phyloP scores from a whole-genome alignment of 768 basidiomycete species.

The Xerocomus potaroensis region DNA sequence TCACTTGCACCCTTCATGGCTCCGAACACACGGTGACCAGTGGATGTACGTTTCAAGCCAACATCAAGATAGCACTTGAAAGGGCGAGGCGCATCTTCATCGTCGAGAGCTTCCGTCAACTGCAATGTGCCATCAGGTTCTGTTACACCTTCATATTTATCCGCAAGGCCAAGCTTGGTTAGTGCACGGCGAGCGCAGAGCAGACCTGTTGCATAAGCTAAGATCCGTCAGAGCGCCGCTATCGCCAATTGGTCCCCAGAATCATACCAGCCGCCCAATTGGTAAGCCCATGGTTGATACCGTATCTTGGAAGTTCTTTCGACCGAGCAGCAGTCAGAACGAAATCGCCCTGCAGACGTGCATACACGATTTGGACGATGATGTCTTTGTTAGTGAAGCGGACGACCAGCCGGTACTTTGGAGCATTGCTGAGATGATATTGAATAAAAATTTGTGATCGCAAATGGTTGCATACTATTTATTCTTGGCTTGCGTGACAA shows the following conservation, averaged over 20 bases:
- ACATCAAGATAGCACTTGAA: slow-evolving; percentile 99
- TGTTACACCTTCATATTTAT: slow-evolving; percentile 93
- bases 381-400: slow-evolving; percentile 98
- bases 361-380: slow-evolving; percentile 93
- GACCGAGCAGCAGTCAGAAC: slow-evolving; percentile 86
- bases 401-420: slow-evolving; percentile 98
- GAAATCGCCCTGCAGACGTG: slow-evolving; percentile 96
- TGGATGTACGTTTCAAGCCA: slow-evolving; percentile 96
- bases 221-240: slow-evolving; percentile 1
- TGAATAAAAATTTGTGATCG: slow-evolving; percentile 4
- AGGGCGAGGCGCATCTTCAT: slow-evolving; percentile 93
- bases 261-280: slow-evolving; percentile 93
- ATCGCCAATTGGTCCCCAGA: not conserved
- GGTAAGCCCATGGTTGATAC: slow-evolving; percentile 96
- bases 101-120: slow-evolving; percentile 82
- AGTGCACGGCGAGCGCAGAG: slow-evolving; percentile 92
- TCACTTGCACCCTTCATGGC: slow-evolving; percentile 98
- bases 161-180: slow-evolving; percentile 91
- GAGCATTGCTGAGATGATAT: slow-evolving; percentile 64
- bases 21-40: slow-evolving; percentile 95
- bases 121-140: slow-evolving; percentile 87
- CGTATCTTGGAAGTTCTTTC: slow-evolving; percentile 89
- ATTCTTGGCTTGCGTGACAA: slow-evolving; percentile 98
- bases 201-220: slow-evolving; percentile 96
- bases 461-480: slow-evolving; percentile 67